Conservation (phyloP, 805 yeast genomes). For the Saturnispora ahearnii region DNA sequence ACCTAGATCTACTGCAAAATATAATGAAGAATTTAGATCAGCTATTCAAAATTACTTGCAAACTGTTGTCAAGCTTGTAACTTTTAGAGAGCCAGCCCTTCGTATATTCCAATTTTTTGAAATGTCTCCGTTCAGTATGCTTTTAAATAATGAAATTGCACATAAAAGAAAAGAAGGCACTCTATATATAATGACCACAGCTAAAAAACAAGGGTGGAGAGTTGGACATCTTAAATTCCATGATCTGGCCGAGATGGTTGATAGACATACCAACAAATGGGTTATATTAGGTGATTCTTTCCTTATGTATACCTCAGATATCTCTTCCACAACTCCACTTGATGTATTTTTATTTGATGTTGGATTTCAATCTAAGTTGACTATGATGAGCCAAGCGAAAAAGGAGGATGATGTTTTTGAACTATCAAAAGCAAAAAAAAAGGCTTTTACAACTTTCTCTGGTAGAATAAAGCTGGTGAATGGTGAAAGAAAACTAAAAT, state of each 20-base stretch:
- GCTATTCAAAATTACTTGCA: constrained; percentile 62
- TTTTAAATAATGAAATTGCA: constrained; percentile 73
- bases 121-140: constrained; percentile 76
- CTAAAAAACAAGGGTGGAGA: constrained; percentile 90
- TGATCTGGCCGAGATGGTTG: constrained; percentile 80
- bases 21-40: constrained; percentile 29
- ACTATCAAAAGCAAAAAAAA: background rate
- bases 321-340: constrained; percentile 76
- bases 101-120: constrained; percentile 81
- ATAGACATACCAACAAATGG: constrained; percentile 91
- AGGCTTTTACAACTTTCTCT: constrained; percentile 32
- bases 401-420: background rate
- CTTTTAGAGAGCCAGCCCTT: constrained; percentile 74
- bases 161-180: constrained; percentile 87
- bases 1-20: background rate
- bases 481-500: constrained; percentile 66
- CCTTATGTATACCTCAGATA: constrained; percentile 75
- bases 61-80: constrained; percentile 46
- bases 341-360: constrained; percentile 90
- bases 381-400: constrained; percentile 15
- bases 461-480: constrained; percentile 58
- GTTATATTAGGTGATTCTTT: constrained; percentile 77
- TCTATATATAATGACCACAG: constrained; percentile 68
- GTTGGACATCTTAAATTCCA: constrained; percentile 78
- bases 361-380: constrained; percentile 45